Evolutionary conservation across 2,329 filamentous ascomycete genomes (phyloP), one percentile per base, ranked within the genome.

Genomic region (Fusarium annulatum): DNA sequence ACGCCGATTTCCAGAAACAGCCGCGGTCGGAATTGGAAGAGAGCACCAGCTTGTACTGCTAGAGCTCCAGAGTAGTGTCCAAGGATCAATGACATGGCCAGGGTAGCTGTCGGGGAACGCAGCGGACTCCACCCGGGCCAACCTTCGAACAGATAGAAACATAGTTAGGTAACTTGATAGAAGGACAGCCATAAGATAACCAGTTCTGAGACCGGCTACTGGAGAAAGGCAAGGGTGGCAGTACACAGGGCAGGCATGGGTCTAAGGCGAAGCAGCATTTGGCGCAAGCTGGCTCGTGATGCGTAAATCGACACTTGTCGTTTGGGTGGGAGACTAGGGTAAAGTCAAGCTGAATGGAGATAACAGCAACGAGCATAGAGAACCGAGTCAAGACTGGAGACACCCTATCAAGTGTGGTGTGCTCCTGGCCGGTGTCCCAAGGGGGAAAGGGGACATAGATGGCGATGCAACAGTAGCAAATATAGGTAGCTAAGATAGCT

Each of bases 61-160:
- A 73, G 72, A 76, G 76, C 75, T 78, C 74, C 72, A 71, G 72
- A 77, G 76, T 70, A 69, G 67, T 70, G 69, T 34, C 61, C 51
- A 61, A 62, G 68, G 72, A 61, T 69, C 58, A 58, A 67, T 56
- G 59, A 57, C 55, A 68, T 75, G 65, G 64, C 61, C 60, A 42
- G 64, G 67, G 60, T 67, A 77, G 65, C 52, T 75, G 67, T 53
- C 61, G 60, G 56, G 73, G 71, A 67, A 34, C 53, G 33, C 66
- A 63, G 39, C 45, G 30, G 53, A 57, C 46, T 23, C 55, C 63
- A 60, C 53, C 71, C 61, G 58, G 52, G 63, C 65, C 73, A 76
- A 64, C 69, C 43, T 51, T 66, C 41, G 61, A 72, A 66, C 67
- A 61, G 56, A 64, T 34, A 61, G 63, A 64, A 30, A 34, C 71